Base-by-base conservation (phyloP, 306 rosid genomes). In the Hippophae gyantsensis region DNA sequence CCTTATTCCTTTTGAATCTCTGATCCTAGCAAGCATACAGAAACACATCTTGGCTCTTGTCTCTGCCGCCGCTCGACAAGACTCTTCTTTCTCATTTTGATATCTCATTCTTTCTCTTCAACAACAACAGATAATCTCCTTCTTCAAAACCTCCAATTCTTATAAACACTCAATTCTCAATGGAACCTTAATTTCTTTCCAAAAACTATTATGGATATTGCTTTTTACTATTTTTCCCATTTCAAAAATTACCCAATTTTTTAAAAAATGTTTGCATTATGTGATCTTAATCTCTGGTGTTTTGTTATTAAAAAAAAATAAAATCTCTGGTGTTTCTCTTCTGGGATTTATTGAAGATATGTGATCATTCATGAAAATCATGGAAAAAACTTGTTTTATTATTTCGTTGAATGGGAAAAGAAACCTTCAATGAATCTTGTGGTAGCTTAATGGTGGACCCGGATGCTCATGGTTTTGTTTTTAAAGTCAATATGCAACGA, bases 371-470 rank as follows among this genome's bases (percentile, higher is more conserved):
- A 78, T 13, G 63, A 69, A 55, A 59, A 45, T 18, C 81, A 76
- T 69, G 95, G 86, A 58, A 83, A 18, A 18, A 92, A 77, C 58
- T 72, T 87, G 79, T 92, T 72, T 60, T 92, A 92, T 61, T 87
- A 87, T 56, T 85, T 92, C 32, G 83, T 87, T 51, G 86, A 60
- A 48, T 92, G 96, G 8, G 93, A 87, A 70, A 63, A 83, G 49
- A 82, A 83, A 46, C 87, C 96, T 13, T 56, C 84, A 13, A 66
- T 72, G 75, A 96, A 92, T 75, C 96, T 96, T 0, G 74, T 92
- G 68, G 96, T 85, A 95, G 98, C 93, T 92, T 56, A 92, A 92
- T 52, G 98, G 98, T 8, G 98, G 98, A 52, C 98, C 98, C 0
- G 98, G 96, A 7, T 87, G 98, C 64, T 87, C 98, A 92, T 79